Evolutionary conservation across 345 rosid species (phyloP), one percentile per base, ranked within the genome.

Genomic region (Linum lewisii): DNA sequence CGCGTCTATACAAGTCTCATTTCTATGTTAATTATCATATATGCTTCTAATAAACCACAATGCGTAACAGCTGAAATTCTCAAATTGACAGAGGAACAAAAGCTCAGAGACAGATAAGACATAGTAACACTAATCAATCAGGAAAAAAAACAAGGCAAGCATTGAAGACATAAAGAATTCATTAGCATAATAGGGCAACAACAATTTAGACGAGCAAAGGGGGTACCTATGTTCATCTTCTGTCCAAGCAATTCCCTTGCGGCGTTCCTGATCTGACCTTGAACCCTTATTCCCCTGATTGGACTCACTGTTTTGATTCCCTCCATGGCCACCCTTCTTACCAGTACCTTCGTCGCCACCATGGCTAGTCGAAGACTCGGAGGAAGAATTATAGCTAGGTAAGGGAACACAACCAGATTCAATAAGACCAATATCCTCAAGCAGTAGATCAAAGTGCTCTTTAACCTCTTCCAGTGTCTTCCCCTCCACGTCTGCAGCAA

Each of bases 201-300:
- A 11, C 47, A 42, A 42, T 42, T 42, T 3, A 16, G 47, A 11
- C 34, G 34, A 42, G 16, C 47, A 42, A 16, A 42, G 13, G 18
- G 18, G 16, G 13, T 42, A 89, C 95, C 93, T 80, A 81, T 88
- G 96, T 49, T 93, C 99, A 45, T 89, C 97, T 77, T 89, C 99
- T 1, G 99, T 85, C 99, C 99, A 93, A 45, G 97, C 95, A 76
- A 85, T 84, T 60, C 99, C 97, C 73, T 89, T 93, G 20, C 99
- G 83, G 3, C 95, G 88, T 72, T 93, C 99, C 78, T 89, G 97
- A 72, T 89, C 99, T 21, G 90, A 69, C 69, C 85, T 87, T n/a
- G 92, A 82, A 71, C 66, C 73, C 78, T 87, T 93, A 68, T 76
- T 80, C 59, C 84, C 95, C 37, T 89, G 94, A 71, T 73, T 79